Conservation (phyloP, 192 early-diverging fungal species). For the Mycoemilia scoparia region DNA sequence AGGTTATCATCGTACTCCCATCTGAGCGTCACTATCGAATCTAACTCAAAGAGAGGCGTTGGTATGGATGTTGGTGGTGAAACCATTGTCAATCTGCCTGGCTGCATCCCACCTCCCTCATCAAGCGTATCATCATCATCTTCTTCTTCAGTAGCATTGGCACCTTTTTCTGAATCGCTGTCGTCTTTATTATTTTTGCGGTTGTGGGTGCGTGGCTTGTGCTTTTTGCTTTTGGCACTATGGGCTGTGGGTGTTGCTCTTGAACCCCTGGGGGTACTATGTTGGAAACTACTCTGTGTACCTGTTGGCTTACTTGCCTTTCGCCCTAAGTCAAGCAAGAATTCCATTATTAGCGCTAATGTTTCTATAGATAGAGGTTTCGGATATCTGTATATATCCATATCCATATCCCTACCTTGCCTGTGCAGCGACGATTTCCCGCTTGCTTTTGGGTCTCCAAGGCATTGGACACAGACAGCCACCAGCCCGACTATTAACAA, state of each 20-base stretch:
- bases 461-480: not conserved
- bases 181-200: not conserved
- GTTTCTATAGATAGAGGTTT: slow-evolving; percentile 1
- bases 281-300: not conserved
- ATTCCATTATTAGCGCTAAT: not conserved
- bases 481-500: slow-evolving; percentile 6
- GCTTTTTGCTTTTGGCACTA: no score
- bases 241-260: slow-evolving; percentile 2
- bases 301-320: not conserved
- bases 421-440: slow-evolving; percentile 1
- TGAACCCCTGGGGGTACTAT: not conserved
- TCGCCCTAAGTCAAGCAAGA: not conserved
- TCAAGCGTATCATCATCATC: slow-evolving; percentile 1
- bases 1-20: slow-evolving; percentile 33
- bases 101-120: not conserved
- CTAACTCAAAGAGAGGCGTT: slow-evolving; percentile 28
- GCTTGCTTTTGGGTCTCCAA: not conserved
- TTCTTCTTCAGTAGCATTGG: not conserved
- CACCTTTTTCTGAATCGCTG: slow-evolving; percentile 1
- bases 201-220: no score
- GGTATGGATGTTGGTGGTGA: slow-evolving; percentile 26
- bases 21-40: slow-evolving; percentile 23
- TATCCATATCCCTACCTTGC: not conserved
- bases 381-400: not conserved
- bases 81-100: slow-evolving; percentile 28